These are phyloP conservation scores for Straminergon stramineum DNA, from an alignment of 225 moss, liverwort and hornwort genomes.

Conservation along the genomic window DNA sequence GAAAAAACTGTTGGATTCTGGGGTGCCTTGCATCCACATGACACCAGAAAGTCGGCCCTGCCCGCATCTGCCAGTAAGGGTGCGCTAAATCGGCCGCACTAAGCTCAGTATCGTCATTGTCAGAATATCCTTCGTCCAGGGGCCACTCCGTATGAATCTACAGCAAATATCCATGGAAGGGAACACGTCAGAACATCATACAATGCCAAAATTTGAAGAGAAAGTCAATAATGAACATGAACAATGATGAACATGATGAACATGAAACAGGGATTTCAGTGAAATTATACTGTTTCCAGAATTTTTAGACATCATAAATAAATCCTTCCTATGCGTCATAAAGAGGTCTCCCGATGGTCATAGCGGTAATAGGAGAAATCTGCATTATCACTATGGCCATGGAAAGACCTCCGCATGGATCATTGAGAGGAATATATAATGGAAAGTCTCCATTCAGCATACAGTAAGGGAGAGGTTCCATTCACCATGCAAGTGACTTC, in stretches of 20 bases:
- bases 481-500: neutral
- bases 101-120: conserved; percentile 41
- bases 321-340: neutral
- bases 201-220: neutral
- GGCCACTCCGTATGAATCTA: conserved; percentile 25
- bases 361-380: neutral
- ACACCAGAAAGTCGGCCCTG: conserved; percentile 98
- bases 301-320: neutral
- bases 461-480: neutral
- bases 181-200: neutral
- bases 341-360: neutral
- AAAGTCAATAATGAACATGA: neutral
- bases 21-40: conserved; percentile 70
- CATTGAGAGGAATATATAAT: neutral
- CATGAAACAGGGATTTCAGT: neutral
- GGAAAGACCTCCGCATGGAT: neutral
- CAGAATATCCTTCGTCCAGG: conserved; percentile 31
- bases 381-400: neutral
- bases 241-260: neutral
- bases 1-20: conserved; percentile 45
- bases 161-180: neutral
- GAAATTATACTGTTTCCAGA: neutral
- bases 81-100: conserved; percentile 72
- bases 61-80: conserved; percentile 73
- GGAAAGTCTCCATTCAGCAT: neutral